Percentiles rank a stretch among this genome's conserved stretches.
phyloP scores from a whole-genome alignment of 495 filamentous ascomycete genomes.

The Neurospora tetrasperma region DNA sequence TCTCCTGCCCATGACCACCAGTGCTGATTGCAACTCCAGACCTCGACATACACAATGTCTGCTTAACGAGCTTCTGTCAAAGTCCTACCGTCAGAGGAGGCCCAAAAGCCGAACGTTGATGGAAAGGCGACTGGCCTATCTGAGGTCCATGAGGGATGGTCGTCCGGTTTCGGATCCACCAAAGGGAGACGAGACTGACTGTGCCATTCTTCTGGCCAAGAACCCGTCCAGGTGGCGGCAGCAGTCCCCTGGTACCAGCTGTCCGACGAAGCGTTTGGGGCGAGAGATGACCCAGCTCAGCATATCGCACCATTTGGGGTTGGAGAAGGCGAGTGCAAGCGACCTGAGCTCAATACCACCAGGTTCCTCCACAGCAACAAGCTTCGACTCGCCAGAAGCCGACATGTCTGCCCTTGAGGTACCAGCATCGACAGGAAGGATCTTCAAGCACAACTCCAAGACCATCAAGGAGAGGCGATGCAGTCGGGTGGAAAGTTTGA shows the following conservation, averaged over 20 bases:
- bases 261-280: background rate
- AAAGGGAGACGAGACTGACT: constrained; percentile 1
- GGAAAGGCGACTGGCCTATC: background rate
- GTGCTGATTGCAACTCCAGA: background rate
- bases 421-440: background rate
- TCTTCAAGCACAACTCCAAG: background rate
- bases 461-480: background rate
- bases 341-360: background rate
- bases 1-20: background rate
- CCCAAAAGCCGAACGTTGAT: constrained; percentile 8
- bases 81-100: constrained; percentile 13
- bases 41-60: constrained; percentile 13
- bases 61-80: constrained; percentile 11
- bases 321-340: background rate
- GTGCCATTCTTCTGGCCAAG: constrained; percentile 3
- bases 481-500: constrained; percentile 2
- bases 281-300: background rate
- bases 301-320: background rate
- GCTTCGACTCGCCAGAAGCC: background rate
- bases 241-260: background rate
- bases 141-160: background rate
- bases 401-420: background rate
- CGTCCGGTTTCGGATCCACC: constrained; percentile 1
- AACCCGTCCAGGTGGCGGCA: background rate
- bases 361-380: background rate